Conservation (phyloP, 768 basidiomycete species). For the Tricholoma bakamatsutake region DNA sequence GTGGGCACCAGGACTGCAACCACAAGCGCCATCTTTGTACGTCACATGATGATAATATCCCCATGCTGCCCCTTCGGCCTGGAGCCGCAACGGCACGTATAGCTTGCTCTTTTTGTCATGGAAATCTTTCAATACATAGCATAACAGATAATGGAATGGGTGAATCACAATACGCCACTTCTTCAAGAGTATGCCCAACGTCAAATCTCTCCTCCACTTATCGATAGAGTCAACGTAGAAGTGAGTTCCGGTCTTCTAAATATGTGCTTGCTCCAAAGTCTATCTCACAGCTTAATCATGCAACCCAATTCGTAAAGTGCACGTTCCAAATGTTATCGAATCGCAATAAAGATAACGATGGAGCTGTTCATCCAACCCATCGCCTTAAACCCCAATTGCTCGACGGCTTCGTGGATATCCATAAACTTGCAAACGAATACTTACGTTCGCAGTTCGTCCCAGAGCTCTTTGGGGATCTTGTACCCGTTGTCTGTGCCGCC, state of each 20-base stretch:
- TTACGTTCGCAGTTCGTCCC: slow-evolving; percentile 8
- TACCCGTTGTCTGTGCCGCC: slow-evolving; percentile 4
- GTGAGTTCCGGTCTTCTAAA: slow-evolving; percentile 2
- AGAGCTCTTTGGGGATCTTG: slow-evolving; percentile 2
- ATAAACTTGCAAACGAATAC: slow-evolving; percentile 11
- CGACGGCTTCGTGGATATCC: slow-evolving; percentile 8
- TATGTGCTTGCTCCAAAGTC: too few species aligned
- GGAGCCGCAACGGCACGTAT: neutral
- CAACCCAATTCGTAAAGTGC: slow-evolving; percentile 10
- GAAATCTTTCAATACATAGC: too few species aligned
- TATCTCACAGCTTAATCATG: slow-evolving; percentile 8
- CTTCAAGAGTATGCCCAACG: slow-evolving; percentile 10
- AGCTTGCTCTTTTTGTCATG: too few species aligned
- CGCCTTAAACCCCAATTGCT: slow-evolving; percentile 3
- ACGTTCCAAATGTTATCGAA: slow-evolving; percentile 10
- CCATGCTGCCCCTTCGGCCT: neutral
- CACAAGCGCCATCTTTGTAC: neutral
- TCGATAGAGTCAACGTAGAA: slow-evolving; percentile 5
- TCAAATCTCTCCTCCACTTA: slow-evolving; percentile 9
- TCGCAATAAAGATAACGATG: neutral
- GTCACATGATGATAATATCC: neutral
- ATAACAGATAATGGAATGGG: neutral
- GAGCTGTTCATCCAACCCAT: neutral
- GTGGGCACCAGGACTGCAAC: neutral
- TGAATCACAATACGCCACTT: slow-evolving; percentile 5